Evolutionary conservation across 2,329 filamentous ascomycete genomes (phyloP).

Genomic region (Fusarium sororula): DNA sequence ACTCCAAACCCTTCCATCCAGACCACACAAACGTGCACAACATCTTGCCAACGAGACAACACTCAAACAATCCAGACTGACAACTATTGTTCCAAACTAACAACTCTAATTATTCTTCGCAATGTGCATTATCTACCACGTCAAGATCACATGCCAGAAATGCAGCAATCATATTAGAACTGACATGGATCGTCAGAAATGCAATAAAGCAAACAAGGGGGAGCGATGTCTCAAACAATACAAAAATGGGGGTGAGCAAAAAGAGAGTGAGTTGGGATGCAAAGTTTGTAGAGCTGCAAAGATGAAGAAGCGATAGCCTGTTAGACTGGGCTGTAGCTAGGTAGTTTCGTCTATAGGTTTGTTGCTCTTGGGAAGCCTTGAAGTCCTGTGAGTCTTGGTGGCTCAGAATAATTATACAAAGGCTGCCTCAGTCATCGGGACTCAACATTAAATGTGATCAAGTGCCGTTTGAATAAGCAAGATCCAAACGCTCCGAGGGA

Average conservation of each 20-base stretch:
- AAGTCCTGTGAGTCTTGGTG: background rate
- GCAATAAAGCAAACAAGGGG: background rate
- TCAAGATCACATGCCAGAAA: background rate
- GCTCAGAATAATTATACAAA: background rate
- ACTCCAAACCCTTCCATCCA: background rate
- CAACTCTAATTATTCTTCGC: accelerated
- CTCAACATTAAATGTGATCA: background rate
- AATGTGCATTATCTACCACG: background rate
- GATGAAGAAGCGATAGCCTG: background rate
- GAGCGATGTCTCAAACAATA: background rate
- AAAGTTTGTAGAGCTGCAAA: background rate
- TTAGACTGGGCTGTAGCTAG: no score
- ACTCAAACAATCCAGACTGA: accelerated
- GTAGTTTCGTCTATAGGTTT: no score
- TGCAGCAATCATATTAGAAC: background rate
- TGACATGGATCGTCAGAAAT: background rate
- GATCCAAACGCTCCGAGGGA: background rate
- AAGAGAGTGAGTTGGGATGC: background rate
- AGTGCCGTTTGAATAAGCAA: background rate
- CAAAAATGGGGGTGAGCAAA: background rate
- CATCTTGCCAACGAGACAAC: background rate
- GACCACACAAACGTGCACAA: background rate
- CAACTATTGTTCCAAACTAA: no score
- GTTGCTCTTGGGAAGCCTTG: no score
- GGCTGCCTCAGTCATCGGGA: accelerated